Percentiles rank a stretch among this genome's conserved stretches.
Conservation (phyloP, 768 basidiomycete genomes). For the Mycena vulgaris region DNA sequence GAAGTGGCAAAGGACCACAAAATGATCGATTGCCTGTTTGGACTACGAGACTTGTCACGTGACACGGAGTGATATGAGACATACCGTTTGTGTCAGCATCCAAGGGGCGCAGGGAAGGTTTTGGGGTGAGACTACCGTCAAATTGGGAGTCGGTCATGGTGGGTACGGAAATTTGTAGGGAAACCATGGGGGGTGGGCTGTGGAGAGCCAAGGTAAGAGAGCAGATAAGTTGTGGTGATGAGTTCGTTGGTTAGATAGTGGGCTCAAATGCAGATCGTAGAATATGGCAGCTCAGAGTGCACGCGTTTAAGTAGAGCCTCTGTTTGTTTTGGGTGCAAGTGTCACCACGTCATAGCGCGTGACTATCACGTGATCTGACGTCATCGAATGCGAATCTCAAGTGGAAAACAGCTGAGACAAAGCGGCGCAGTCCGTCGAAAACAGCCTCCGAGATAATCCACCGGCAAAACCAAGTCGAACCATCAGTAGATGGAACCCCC, state of each 20-base stretch:
- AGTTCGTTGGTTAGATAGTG: no score
- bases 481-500: no score
- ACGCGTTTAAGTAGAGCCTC: no score
- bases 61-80: not conserved
- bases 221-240: no score
- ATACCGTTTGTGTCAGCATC: not conserved
- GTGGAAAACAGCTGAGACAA: no score
- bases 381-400: not conserved
- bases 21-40: slow-evolving; percentile 18
- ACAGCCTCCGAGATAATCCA: no score
- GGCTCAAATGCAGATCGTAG: no score
- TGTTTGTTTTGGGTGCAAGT: no score
- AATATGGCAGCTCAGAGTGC: no score
- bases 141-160: slow-evolving; percentile 15
- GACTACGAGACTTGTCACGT: slow-evolving; percentile 6
- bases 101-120: not conserved
- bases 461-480: no score
- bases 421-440: no score
- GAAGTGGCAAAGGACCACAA: slow-evolving; percentile 1
- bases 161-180: not conserved
- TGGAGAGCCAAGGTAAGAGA: not conserved
- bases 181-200: slow-evolving; percentile 4
- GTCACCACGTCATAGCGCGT: not conserved
- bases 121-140: slow-evolving; percentile 8
- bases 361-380: not conserved